Conservation (phyloP, 2,329 filamentous ascomycete species). For the Trichoderma koningiopsis region DNA sequence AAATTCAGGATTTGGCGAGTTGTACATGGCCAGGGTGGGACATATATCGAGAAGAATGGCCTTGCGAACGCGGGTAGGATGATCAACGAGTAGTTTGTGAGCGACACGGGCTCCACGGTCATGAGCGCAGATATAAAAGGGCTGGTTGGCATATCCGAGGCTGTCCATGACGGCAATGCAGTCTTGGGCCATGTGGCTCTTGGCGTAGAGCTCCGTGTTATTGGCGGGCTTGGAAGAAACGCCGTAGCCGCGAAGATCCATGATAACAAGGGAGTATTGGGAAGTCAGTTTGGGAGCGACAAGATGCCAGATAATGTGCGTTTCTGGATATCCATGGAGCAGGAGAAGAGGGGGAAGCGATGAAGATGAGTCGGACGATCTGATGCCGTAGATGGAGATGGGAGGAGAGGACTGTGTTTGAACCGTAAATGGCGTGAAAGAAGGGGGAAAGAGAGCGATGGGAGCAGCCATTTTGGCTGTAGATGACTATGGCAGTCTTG, state of each 20-base stretch:
- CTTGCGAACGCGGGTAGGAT: slow-evolving; percentile 44
- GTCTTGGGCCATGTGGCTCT: slow-evolving; percentile 53
- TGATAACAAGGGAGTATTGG: slow-evolving; percentile 47
- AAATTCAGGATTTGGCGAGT: slow-evolving; percentile 45
- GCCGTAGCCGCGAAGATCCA: slow-evolving; percentile 57
- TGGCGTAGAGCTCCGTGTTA: slow-evolving; percentile 44
- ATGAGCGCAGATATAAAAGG: slow-evolving; percentile 56
- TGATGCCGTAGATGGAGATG: slow-evolving; percentile 19
- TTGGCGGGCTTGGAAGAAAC: slow-evolving; percentile 48
- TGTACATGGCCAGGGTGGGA: slow-evolving; percentile 58
- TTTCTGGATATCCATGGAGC: slow-evolving; percentile 57
- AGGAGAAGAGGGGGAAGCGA: slow-evolving; percentile 48
- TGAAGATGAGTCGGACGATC: slow-evolving; percentile 14
- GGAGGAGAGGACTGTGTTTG: slow-evolving; percentile 5
- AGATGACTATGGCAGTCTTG: neutral
- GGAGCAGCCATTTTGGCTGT: neutral
- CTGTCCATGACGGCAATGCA: slow-evolving; percentile 48
- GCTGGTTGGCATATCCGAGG: slow-evolving; percentile 39
- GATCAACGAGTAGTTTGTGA: slow-evolving; percentile 56
- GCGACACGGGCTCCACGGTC: slow-evolving; percentile 59
- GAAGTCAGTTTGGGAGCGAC: slow-evolving; percentile 44
- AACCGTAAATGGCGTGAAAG: slow-evolving; percentile 15
- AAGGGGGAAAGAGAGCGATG: neutral
- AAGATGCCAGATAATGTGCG: slow-evolving; percentile 54
- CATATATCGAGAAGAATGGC: slow-evolving; percentile 55